Evolutionary conservation across 2,329 filamentous ascomycete genomes (phyloP).

Genomic region (Tolypocladium cylindrosporum): DNA sequence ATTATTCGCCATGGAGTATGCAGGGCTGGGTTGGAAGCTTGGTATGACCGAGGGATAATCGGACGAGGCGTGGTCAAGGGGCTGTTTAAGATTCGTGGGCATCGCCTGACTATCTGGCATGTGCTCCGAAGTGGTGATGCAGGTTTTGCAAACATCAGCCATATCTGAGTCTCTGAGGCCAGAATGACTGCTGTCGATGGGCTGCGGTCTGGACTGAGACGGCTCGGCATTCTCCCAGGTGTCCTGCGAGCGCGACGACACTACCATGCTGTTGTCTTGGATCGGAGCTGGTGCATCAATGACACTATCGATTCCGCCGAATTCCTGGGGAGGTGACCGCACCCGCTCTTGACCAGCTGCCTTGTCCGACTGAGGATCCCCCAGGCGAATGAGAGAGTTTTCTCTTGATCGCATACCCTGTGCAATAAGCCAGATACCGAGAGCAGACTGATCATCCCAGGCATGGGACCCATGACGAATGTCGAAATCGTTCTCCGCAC

Average conservation of each 20-base stretch:
- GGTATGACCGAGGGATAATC: constrained; percentile 22
- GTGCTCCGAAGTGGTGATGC: not conserved
- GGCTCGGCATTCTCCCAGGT: not conserved
- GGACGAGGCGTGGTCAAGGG: constrained; percentile 16
- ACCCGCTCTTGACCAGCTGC: not conserved
- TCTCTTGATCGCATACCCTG: constrained; percentile 19
- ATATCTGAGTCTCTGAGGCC: not conserved
- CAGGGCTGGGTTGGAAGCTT: constrained; percentile 23
- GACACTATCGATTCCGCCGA: constrained; percentile 7
- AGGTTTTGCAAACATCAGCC: not conserved
- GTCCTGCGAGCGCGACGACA: not conserved
- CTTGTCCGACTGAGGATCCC: constrained; percentile 5
- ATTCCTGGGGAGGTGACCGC: not conserved
- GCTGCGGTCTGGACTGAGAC: not conserved
- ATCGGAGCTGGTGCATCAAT: constrained; percentile 3
- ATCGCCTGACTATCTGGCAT: not conserved
- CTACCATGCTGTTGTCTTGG: not conserved
- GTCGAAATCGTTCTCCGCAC: constrained; percentile 16
- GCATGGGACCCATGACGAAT: constrained; percentile 18
- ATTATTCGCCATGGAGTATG: constrained; percentile 13
- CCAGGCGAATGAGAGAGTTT: constrained; percentile 10
- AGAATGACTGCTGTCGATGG: not conserved
- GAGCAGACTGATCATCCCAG: constrained; percentile 21
- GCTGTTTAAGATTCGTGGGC: not conserved
- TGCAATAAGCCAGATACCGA: constrained; percentile 26